These are phyloP conservation scores for Tylopilus sp. DNA, from an alignment of 1,284 basidiomycete species.

Conservation along the genomic window DNA sequence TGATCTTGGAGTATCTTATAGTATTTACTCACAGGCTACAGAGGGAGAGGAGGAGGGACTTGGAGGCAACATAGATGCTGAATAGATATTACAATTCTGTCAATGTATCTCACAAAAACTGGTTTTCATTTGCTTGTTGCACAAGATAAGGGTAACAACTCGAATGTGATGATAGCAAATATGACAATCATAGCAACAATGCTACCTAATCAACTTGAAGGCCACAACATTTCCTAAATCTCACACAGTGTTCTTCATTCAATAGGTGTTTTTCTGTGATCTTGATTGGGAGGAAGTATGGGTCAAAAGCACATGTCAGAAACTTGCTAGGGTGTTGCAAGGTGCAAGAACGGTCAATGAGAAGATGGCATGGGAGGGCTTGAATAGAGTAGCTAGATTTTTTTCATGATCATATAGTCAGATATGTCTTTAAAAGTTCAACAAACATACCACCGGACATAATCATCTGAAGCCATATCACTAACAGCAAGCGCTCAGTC, in stretches of 20 bases:
- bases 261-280: not conserved
- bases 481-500: no score
- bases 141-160: no score
- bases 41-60: slow-evolving; percentile 1
- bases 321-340: not conserved
- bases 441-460: not conserved
- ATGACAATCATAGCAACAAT: not conserved
- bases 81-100: not conserved
- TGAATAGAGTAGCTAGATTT: no score
- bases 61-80: not conserved
- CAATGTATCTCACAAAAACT: no score
- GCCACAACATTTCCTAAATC: not conserved
- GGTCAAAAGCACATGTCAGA: not conserved
- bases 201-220: not conserved
- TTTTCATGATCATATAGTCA: not conserved
- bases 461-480: not conserved
- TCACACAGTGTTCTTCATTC: not conserved
- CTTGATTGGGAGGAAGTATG: not conserved
- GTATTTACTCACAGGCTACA: slow-evolving; percentile 6
- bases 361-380: not conserved
- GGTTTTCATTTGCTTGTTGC: no score
- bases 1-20: slow-evolving; percentile 17
- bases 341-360: not conserved
- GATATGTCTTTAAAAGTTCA: not conserved
- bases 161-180: no score